A percentile compares a stretch with the other conserved stretches of the same genome.
Evolutionary conservation across 257 asterid genomes (phyloP).

Genomic region (Fraxinus quadrangulata): DNA sequence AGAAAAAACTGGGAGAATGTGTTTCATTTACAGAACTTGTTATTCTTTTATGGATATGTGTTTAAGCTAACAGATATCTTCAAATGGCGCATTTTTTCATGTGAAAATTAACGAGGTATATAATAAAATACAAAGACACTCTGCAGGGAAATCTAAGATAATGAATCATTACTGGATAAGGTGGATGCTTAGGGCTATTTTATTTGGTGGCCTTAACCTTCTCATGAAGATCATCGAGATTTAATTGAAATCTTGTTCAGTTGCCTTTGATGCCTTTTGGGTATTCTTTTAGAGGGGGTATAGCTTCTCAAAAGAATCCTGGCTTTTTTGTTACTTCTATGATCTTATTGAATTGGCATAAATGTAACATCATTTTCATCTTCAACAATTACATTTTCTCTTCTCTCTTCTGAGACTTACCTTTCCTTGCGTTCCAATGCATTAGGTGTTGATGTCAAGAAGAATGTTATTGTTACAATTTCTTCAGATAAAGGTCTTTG

Average conservation of each 20-base stretch:
- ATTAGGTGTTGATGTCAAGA: conserved; percentile 51
- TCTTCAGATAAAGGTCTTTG: conserved; percentile 65
- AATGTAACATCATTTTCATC: not conserved
- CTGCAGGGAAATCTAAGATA: not conserved
- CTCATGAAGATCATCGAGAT: not conserved
- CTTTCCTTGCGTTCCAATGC: conserved; percentile 13
- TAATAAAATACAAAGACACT: not conserved
- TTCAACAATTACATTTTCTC: not conserved
- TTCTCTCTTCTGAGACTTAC: not conserved
- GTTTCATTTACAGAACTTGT: not conserved
- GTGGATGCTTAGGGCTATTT: not conserved
- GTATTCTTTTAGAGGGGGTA: not conserved
- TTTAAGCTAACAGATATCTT: not conserved
- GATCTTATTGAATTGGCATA: not conserved
- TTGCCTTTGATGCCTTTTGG: not conserved
- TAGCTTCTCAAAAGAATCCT: not conserved
- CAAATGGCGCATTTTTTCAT: not conserved
- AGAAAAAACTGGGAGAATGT: not conserved
- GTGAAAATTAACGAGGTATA: not conserved
- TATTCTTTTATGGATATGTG: not conserved
- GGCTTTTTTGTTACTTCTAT: not conserved
- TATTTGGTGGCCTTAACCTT: not conserved
- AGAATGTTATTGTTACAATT: conserved; percentile 43
- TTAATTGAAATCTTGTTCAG: not conserved
- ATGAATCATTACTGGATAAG: not conserved